phyloP scores from a whole-genome alignment of 108 stramenopile species.

The Schizochytrium sp. region DNA sequence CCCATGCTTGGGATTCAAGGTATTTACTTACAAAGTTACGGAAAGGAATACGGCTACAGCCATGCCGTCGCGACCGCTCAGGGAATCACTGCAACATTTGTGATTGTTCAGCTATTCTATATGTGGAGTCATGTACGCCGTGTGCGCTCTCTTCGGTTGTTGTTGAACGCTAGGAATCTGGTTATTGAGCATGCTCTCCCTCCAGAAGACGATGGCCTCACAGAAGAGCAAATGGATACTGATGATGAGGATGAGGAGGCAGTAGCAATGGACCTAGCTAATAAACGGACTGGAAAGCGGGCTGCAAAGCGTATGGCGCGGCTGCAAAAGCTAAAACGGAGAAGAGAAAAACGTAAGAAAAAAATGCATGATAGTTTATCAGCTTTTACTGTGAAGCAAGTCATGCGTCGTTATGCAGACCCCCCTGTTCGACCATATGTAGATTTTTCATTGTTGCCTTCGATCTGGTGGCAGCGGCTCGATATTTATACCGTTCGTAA shows the following conservation, averaged over 20 bases:
- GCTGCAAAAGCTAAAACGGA: too few relatives aligned
- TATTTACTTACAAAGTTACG: background rate
- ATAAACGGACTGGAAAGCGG: too few relatives aligned
- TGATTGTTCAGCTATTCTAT: background rate
- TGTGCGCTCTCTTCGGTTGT: background rate
- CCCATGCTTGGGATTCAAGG: background rate
- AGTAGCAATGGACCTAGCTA: background rate
- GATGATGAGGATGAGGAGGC: background rate
- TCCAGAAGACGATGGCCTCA: background rate
- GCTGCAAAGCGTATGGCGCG: too few relatives aligned
- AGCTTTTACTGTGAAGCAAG: background rate
- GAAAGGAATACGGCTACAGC: background rate
- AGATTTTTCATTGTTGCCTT: background rate
- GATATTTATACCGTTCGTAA: background rate
- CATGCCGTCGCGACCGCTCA: background rate
- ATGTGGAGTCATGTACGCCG: background rate
- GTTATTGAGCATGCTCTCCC: background rate
- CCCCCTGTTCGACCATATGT: background rate
- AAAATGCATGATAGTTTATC: background rate
- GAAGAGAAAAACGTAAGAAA: too few relatives aligned
- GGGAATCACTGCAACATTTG: background rate
- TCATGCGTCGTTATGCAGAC: background rate
- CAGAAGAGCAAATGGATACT: background rate
- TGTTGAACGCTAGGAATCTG: background rate
- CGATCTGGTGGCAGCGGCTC: background rate